Evolutionary conservation across 2,329 filamentous ascomycete genomes (phyloP).

Genomic region (Mariannaea sp.): DNA sequence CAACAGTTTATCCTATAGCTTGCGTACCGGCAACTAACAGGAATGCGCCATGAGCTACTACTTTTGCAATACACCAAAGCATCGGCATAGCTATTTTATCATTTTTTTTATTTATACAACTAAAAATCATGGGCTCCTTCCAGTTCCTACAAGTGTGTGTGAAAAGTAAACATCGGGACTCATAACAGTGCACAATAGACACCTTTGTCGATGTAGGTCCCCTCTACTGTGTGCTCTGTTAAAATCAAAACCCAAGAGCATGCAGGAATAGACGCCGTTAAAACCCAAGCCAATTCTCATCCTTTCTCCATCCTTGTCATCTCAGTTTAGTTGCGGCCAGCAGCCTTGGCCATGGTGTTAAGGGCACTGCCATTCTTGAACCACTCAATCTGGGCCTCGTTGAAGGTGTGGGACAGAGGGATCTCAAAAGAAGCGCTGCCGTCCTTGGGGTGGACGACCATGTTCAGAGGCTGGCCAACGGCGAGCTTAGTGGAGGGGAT

Average conservation of each 20-base stretch:
- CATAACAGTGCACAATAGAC: slow-evolving; percentile 26
- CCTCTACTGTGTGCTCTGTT: slow-evolving; percentile 36
- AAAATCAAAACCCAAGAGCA: slow-evolving; percentile 31
- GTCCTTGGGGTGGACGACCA: slow-evolving; percentile 89
- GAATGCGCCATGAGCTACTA: too few relatives aligned
- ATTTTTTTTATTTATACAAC: slow-evolving; percentile 37
- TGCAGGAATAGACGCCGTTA: slow-evolving; percentile 37
- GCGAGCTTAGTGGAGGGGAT: slow-evolving; percentile 86
- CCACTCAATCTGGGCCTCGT: slow-evolving; percentile 97
- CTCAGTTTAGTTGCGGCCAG: slow-evolving; percentile 39
- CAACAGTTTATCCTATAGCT: too few relatives aligned
- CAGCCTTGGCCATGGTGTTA: slow-evolving; percentile 94
- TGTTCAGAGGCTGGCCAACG: slow-evolving; percentile 90
- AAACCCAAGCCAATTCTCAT: slow-evolving; percentile 33
- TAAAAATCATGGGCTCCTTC: slow-evolving; percentile 37
- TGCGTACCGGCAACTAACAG: too few relatives aligned
- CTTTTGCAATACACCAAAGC: too few relatives aligned
- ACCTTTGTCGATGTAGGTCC: slow-evolving; percentile 24
- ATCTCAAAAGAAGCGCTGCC: slow-evolving; percentile 76
- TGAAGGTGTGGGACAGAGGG: slow-evolving; percentile 93
- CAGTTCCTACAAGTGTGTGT: slow-evolving; percentile 33
- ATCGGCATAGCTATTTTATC: too few relatives aligned
- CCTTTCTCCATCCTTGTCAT: slow-evolving; percentile 17
- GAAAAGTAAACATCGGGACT: slow-evolving; percentile 31
- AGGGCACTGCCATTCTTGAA: slow-evolving; percentile 97